Evolutionary conservation across 2,329 filamentous ascomycete species (phyloP).

Genomic region (Alternaria arborescens): DNA sequence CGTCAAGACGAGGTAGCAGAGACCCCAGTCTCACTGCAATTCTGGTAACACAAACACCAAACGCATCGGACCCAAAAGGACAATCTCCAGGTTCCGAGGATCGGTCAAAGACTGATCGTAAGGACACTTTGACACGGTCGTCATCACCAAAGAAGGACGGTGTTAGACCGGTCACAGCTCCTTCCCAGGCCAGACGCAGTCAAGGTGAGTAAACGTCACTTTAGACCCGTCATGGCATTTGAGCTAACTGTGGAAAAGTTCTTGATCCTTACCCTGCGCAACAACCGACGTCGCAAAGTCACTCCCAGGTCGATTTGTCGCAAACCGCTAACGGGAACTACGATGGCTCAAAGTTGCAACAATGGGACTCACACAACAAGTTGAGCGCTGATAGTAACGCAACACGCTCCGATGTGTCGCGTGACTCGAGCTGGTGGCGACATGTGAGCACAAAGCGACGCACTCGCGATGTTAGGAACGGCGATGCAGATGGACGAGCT

Average conservation of each 20-base stretch:
- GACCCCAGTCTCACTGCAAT: conserved; percentile 53
- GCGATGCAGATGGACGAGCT: conserved; percentile 34
- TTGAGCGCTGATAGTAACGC: conserved; percentile 41
- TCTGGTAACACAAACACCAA: conserved; percentile 50
- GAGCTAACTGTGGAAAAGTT: conserved; percentile 26
- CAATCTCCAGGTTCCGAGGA: conserved; percentile 20
- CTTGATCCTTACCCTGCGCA: conserved; percentile 43
- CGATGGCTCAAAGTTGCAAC: conserved; percentile 41
- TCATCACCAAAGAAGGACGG: conserved; percentile 37
- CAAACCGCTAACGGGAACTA: conserved; percentile 44
- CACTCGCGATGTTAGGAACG: conserved; percentile 40
- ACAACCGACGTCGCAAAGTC: conserved; percentile 43
- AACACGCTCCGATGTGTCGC: conserved; percentile 41
- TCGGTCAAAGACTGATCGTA: conserved; percentile 36
- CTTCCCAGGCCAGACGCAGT: conserved; percentile 44
- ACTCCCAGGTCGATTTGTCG: conserved; percentile 46
- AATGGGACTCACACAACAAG: conserved; percentile 44
- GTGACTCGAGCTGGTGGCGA: conserved; percentile 48
- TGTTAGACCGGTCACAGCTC: conserved; percentile 47
- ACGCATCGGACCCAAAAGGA: conserved; percentile 38
- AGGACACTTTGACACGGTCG: conserved; percentile 40
- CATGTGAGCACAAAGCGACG: conserved; percentile 44
- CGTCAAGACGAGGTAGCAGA: conserved; percentile 49
- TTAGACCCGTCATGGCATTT: conserved; percentile 21
- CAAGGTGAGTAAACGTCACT: conserved; percentile 42